Evolutionary conservation across 2,329 filamentous ascomycete species (phyloP).

Genomic region (Gaeumannomyces tritici): DNA sequence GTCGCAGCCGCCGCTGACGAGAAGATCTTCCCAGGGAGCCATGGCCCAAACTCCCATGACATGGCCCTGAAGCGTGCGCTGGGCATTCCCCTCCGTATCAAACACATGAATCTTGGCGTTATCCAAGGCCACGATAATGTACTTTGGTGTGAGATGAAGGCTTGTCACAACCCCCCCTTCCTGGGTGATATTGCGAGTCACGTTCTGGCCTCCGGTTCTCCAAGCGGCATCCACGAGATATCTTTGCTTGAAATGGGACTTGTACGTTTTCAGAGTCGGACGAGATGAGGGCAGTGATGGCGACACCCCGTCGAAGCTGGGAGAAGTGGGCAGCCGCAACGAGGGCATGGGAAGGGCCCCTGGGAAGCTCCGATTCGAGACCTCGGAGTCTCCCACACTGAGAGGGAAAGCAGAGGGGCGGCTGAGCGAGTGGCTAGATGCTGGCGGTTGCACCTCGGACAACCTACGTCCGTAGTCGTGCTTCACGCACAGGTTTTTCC

Average conservation of each 20-base stretch:
- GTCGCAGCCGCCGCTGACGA: constrained; percentile 95
- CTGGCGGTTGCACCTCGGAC: constrained; percentile 36
- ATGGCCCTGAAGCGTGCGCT: constrained; percentile 86
- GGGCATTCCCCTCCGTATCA: constrained; percentile 77
- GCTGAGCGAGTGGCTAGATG: constrained; percentile 18
- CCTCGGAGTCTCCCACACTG: constrained; percentile 20
- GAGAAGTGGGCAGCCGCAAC: constrained; percentile 28
- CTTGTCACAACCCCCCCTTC: constrained; percentile 97
- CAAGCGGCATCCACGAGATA: constrained; percentile 97
- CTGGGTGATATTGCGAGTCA: constrained; percentile 81
- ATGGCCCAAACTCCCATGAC: constrained; percentile 99
- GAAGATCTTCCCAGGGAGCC: constrained; percentile 92
- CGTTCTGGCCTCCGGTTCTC: constrained; percentile 81
- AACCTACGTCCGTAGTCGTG: constrained; percentile 68
- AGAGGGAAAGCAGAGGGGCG: constrained; percentile 22
- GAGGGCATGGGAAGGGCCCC: constrained; percentile 26
- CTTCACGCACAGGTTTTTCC: constrained; percentile 95
- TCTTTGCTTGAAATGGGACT: constrained; percentile 94
- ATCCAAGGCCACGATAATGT: constrained; percentile 94
- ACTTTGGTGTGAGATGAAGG: constrained; percentile 85
- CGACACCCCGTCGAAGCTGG: constrained; percentile 45
- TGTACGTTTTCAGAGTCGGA: constrained; percentile 72
- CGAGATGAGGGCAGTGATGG: constrained; percentile 29
- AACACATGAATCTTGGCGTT: constrained; percentile 99
- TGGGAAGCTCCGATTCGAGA: constrained; percentile 32